Base-by-base conservation (phyloP, 768 basidiomycete species). In the Collybia mongolica region DNA sequence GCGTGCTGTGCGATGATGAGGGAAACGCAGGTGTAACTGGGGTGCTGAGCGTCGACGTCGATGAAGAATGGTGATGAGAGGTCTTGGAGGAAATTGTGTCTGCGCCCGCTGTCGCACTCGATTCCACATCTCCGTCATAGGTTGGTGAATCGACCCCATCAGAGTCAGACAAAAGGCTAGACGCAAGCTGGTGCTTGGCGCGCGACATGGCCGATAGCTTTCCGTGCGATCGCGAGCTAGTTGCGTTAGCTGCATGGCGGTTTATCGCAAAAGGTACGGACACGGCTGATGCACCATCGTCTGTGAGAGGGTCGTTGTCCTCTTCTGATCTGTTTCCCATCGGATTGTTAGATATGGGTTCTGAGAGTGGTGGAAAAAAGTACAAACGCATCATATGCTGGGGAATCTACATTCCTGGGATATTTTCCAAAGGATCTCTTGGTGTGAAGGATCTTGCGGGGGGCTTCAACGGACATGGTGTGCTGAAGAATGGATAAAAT, bases 111-210 rank as follows among this genome's bases (percentile, higher is more conserved):
- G 84, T 86, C 1, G 84, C 83, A 58, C 82, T 85, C 39, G 83
- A 87, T 64, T 93, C 92, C 49, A 94, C 76, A 67, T 94, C 92
- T 49, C 92, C 92, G 61, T 94, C 92, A 66, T 94, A 93, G 0
- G 90, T 93, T 6, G 90, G 91, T 0, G 88, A 90, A 63, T 93
- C 91, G 7, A 87, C 78, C 47, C 89, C 83, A 63, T 82, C 85
- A 37, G 83, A 85, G 57, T 89, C 87, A 17, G 82, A 84, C 51
- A 86, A 65, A 52, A 83, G 53, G 60, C 72, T 73, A 44, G 73
- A 69, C 3, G 80, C 80, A 11, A 84, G 74, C 44, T 83, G 83
- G 60, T 82, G 82, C 54, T 73, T 74, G 51, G 61, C 60, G 48
- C 62, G 63, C 57, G 57, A 60, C 26, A 53, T 56, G 14, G 56